Conservation (phyloP, 176 grass and related monocot genomes). For the Ampelocalamus luodianensis region DNA sequence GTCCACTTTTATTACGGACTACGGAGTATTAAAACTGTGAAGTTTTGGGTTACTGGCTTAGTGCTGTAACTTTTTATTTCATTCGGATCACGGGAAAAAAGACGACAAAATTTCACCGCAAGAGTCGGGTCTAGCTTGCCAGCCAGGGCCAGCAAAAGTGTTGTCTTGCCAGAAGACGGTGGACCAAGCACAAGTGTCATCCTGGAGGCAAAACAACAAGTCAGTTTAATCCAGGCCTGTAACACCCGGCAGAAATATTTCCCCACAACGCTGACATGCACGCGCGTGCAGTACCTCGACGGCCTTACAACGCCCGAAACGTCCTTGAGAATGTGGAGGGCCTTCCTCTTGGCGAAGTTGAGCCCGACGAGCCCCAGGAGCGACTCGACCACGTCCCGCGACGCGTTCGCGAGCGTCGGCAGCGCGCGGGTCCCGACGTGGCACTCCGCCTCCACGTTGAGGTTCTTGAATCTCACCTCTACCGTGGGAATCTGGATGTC, state of each 20-base stretch:
- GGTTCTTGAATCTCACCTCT: slow-evolving; percentile 69
- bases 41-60: no score
- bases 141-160: slow-evolving; percentile 70
- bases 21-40: no score
- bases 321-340: slow-evolving; percentile 69
- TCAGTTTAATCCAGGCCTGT: not conserved
- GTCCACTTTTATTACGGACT: slow-evolving; percentile 10
- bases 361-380: slow-evolving; percentile 51
- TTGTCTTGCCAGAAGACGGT: slow-evolving; percentile 85
- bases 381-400: slow-evolving; percentile 57
- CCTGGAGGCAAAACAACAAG: slow-evolving; percentile 28
- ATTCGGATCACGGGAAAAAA: not conserved
- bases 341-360: slow-evolving; percentile 58
- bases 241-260: not conserved
- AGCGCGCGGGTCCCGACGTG: slow-evolving; percentile 70
- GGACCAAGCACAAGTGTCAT: slow-evolving; percentile 87
- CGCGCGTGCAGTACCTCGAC: slow-evolving; percentile 39
- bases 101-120: slow-evolving; percentile 34
- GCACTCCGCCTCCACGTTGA: slow-evolving; percentile 74
- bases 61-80: not conserved
- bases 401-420: slow-evolving; percentile 72
- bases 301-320: slow-evolving; percentile 67
- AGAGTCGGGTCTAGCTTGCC: slow-evolving; percentile 76
- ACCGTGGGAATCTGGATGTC: slow-evolving; percentile 75
- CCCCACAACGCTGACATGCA: no score